Base-by-base conservation (phyloP, 768 basidiomycete species). In the Chalciporus piperatus region DNA sequence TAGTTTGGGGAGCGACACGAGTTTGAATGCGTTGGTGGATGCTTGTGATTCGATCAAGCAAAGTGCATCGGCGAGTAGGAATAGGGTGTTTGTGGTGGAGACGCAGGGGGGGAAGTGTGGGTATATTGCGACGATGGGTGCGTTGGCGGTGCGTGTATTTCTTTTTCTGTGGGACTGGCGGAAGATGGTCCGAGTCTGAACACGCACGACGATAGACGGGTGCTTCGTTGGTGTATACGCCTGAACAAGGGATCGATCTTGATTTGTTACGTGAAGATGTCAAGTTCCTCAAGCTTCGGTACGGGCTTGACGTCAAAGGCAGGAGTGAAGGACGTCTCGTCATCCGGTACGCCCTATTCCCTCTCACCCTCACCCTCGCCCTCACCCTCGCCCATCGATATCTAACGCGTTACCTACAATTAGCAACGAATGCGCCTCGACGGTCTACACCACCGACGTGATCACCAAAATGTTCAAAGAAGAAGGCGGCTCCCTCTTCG, bases 31-130 rank as follows among this genome's bases (percentile, higher is more conserved):
- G 3, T 77, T 99, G 27, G 94, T 98, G 47, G 92, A 95, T 54
- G 97, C 97, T 6, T 98, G 96, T 66, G 97, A 99, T 71, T 86
- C 95, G 38, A 98, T 99, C 73, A 97, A 95, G 74, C 97, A 99
- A 77, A 95, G 92, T 64, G 97, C 97, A 10, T 90, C 90, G 49
- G 96, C 97, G 5, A 97, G 93, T 64, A 72, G 97, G 56, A 94
- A 98, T 69, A 77, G 97, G 39, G 97, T 98, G 52, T 99, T 99
- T 66, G 89, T 98, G 1, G 92, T 99, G 16, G 96, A 99, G 72
- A 98, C 95, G 0, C 97, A 98, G 69, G 97, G 97, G 44, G 97
- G 96, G 9, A 87, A 89, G 65, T 97, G 92, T 66, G 97, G 97
- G 9, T 99, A 95, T 67, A 83, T 99, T 50, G 94, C 95, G 3